Evolutionary conservation across 116 monocot genomes (phyloP), one percentile per base, ranked within the genome.

Genomic region (Posidonia oceanica): DNA sequence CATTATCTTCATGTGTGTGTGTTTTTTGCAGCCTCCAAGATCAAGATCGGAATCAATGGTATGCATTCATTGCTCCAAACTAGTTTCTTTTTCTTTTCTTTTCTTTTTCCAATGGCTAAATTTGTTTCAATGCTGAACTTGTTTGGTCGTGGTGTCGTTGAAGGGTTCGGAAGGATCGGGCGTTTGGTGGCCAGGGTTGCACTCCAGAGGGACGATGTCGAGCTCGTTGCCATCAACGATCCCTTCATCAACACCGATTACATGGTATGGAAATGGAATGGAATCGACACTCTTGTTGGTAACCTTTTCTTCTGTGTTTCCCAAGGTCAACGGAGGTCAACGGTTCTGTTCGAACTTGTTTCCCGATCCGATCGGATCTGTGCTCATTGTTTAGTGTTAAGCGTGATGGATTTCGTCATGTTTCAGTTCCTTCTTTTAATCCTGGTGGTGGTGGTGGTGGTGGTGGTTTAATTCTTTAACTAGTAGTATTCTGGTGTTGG

Each of bases 161-260:
- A 64, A 83, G 87, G 87, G 37, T 87, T 87, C 71, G 83, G 87
- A 78, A 83, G 87, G 63, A 87, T 87, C 69, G 87, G 87, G 52
- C 62, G 87, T 44, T 56, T 93, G 70, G 92, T 93, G 1, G 88
- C 92, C 0, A 80, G 92, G 52, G 92, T 88, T 11, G 88, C 84
- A 0, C 86, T 88, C 16, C 86, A 84, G 80, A 82, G 82, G 36
- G 75, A 84, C 3, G 88, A 93, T 73, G 82, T 88, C 12, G 92
- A 93, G 84, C 80, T 93, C 37, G 88, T 93, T 6, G 92, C 88
- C 29, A 78, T 93, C n/a, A 93, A 93, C 52, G 88, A 93, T 71
- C 92, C 92, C 14, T 93, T 93, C 84, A 88, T 93, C 76, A 78
- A 78, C 74, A 86, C 86, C 3, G 92, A 93, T 54, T 92, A 93